These are phyloP conservation scores for Arabis hirsuta DNA, from an alignment of 345 rosid genomes.

Conservation along the genomic window DNA sequence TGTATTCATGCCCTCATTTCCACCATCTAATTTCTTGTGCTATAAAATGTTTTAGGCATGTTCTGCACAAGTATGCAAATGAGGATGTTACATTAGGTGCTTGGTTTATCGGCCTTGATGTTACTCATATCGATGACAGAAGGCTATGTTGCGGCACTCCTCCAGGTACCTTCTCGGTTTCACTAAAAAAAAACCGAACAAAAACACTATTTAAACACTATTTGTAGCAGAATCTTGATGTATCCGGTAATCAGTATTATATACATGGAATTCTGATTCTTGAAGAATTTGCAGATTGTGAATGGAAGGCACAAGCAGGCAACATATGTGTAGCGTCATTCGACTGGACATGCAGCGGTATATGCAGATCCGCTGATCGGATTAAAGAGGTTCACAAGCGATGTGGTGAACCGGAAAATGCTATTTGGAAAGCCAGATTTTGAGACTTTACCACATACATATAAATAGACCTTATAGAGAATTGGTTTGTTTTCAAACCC, in stretches of 20 bases:
- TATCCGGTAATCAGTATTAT: neutral
- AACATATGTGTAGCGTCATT: slow-evolving; percentile 81
- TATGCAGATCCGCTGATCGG: slow-evolving; percentile 75
- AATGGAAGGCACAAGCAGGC: slow-evolving; percentile 84
- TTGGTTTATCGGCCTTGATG: slow-evolving; percentile 98
- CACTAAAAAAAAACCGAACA: neutral
- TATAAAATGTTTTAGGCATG: slow-evolving; percentile 52
- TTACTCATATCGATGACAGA: slow-evolving; percentile 88
- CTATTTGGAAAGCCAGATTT: slow-evolving; percentile 88
- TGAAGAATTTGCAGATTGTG: slow-evolving; percentile 57
- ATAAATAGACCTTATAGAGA: slow-evolving; percentile 29
- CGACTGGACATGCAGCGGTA: slow-evolving; percentile 82
- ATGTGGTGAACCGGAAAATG: slow-evolving; percentile 75
- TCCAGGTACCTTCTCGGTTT: slow-evolving; percentile 57
- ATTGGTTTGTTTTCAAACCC: neutral
- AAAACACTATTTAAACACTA: neutral
- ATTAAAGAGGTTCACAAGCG: slow-evolving; percentile 72
- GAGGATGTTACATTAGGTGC: slow-evolving; percentile 96
- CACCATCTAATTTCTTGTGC: neutral
- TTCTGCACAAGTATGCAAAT: slow-evolving; percentile 89
- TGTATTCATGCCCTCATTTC: neutral
- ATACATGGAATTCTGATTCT: slow-evolving; percentile 18
- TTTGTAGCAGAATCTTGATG: slow-evolving; percentile 7
- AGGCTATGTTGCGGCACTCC: slow-evolving; percentile 95
- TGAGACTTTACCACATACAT: slow-evolving; percentile 42